phyloP scores from a whole-genome alignment of 2,329 filamentous ascomycete species.

The Xylaria sp. region DNA sequence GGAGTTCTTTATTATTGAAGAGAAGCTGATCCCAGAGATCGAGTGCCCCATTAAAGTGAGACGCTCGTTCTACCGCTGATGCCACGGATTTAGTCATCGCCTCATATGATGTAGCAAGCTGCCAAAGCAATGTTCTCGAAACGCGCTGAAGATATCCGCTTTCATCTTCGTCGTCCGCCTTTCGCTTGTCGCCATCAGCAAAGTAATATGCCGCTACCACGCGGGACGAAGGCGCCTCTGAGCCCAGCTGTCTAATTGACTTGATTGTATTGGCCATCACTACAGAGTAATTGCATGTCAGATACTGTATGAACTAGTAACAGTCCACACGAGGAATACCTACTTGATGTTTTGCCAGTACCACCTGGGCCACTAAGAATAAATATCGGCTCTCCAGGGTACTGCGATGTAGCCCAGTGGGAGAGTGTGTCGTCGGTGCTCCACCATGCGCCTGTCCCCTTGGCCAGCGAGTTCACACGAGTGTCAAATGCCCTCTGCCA shows the following conservation, averaged over 20 bases:
- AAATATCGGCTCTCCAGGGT: conserved; percentile 41
- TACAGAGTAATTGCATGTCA: not conserved
- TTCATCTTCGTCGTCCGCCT: conserved; percentile 45
- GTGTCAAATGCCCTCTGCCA: conserved; percentile 49
- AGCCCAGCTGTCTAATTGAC: conserved; percentile 42
- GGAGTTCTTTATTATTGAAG: conserved; percentile 47
- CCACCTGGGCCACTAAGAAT: conserved; percentile 46
- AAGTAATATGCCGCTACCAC: conserved; percentile 47
- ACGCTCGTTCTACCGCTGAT: conserved; percentile 42
- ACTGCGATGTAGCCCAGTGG: conserved; percentile 41
- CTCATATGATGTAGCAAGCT: conserved; percentile 48
- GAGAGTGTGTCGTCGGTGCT: conserved; percentile 37
- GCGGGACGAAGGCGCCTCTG: conserved; percentile 41
- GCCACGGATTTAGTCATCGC: conserved; percentile 49
- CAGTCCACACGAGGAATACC: conserved; percentile 5
- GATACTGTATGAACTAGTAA: not conserved
- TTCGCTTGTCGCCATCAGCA: conserved; percentile 46
- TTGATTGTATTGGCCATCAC: conserved; percentile 48
- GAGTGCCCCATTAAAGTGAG: conserved; percentile 43
- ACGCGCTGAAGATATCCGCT: conserved; percentile 40
- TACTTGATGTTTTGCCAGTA: conserved; percentile 49
- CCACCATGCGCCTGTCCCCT: conserved; percentile 48
- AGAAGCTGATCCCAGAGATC: conserved; percentile 50
- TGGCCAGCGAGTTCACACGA: conserved; percentile 46
- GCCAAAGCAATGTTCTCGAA: conserved; percentile 48